Evolutionary conservation across 2,329 filamentous ascomycete species (phyloP).

Genomic region (Leptographium wingfieldii): DNA sequence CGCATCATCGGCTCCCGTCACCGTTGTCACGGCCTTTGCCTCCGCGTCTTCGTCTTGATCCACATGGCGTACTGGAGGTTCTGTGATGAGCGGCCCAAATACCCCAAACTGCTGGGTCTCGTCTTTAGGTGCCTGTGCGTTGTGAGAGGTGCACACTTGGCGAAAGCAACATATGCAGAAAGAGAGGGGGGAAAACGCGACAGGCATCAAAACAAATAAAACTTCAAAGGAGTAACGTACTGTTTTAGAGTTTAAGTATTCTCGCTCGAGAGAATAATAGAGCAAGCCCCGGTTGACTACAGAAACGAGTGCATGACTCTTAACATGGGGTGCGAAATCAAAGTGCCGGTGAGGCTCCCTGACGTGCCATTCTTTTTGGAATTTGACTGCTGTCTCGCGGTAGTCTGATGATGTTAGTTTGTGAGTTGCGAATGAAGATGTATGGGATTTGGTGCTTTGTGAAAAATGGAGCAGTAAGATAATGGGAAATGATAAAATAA

Average conservation of each 20-base stretch:
- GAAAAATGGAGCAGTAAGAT: background rate
- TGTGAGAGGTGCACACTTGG: constrained; percentile 22
- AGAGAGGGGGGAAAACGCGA: background rate
- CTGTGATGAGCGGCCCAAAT: constrained; percentile 41
- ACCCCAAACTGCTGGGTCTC: constrained; percentile 37
- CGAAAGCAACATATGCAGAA: background rate
- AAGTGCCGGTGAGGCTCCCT: constrained; percentile 49
- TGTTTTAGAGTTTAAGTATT: constrained; percentile 29
- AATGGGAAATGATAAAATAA: background rate
- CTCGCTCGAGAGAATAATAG: constrained; percentile 46
- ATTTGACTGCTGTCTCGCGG: constrained; percentile 53
- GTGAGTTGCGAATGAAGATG: background rate
- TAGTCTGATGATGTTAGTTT: constrained; percentile 38
- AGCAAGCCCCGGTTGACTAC: constrained; percentile 51
- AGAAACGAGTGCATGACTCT: constrained; percentile 50
- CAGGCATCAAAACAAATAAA: background rate
- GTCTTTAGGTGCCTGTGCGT: constrained; percentile 31
- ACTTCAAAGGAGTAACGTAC: constrained; percentile 27
- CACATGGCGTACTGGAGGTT: constrained; percentile 26
- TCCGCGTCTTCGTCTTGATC: constrained; percentile 3
- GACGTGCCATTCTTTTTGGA: constrained; percentile 57
- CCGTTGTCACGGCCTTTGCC: constrained; percentile 2
- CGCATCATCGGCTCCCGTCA: constrained; percentile 20
- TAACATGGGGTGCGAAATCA: constrained; percentile 51
- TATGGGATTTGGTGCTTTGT: background rate